Evolutionary conservation across 73 alveolate species (phyloP).

Genomic region (Durusdinium trenchii): DNA sequence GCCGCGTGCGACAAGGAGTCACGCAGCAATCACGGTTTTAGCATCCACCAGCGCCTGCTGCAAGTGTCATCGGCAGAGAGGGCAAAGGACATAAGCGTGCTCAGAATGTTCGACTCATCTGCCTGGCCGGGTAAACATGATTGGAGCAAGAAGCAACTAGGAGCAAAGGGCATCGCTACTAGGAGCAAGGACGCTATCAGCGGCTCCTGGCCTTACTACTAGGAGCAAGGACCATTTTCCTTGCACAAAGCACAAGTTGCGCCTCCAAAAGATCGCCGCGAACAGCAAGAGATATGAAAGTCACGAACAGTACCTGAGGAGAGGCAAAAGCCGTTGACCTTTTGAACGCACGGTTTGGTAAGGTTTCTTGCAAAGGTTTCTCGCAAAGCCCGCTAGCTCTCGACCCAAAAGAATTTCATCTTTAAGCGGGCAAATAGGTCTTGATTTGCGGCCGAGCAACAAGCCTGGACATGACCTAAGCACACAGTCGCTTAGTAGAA

Average conservation of each 20-base stretch:
- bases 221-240: too few species aligned
- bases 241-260: background rate
- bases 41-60: slow-evolving; percentile 32
- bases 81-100: slow-evolving; percentile 62
- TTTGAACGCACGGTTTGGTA: background rate
- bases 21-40: background rate
- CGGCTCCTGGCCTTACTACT: too few species aligned
- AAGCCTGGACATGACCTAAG: slow-evolving; percentile 77
- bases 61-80: slow-evolving; percentile 85
- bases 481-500: background rate
- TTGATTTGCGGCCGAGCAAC: slow-evolving; percentile 12
- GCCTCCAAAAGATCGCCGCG: slow-evolving; percentile 63
- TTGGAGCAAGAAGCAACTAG: too few species aligned
- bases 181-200: too few species aligned
- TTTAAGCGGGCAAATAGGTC: too few species aligned
- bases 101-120: slow-evolving; percentile 56
- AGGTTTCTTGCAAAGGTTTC: background rate
- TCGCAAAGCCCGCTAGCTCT: background rate
- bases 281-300: slow-evolving; percentile 50
- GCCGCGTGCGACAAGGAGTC: background rate
- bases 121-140: slow-evolving; percentile 9
- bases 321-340: background rate
- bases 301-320: slow-evolving; percentile 76
- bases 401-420: too few species aligned
- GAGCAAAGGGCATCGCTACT: too few species aligned